Base-by-base conservation (phyloP, 148 eudicot genomes). In the Limonium bicolor region DNA sequence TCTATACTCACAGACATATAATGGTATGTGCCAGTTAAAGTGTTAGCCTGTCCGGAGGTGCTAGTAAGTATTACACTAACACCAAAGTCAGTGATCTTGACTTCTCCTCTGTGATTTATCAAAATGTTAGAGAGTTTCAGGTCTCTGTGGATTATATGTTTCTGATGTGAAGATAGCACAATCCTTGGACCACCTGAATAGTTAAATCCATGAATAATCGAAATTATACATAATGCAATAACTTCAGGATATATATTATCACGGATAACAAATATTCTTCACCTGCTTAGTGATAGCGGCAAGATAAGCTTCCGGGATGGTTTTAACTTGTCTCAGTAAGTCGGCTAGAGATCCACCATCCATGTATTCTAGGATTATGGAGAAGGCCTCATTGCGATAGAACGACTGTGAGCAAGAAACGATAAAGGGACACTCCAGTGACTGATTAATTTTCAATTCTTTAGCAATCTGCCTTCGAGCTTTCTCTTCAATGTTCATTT, bases 71-170 rank as follows among this genome's bases (percentile, higher is more conserved):
- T 71, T 41, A 88, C 85, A 56, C 99, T 90, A 53, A 90, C 99
- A 59, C 99, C 99, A 71, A 90, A 90, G 54, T 90, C 99, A 36
- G 99, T 90, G 48, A 90, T 90, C 67, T 90, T 90, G 64, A 85
- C 88, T 63, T 90, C 88, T 53, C 99, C 99, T 61, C 75, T 62
- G 63, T 90, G 99, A 68, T 90, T 90, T 66, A 90, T 69, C 36
- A 90, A 77, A 71, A 90, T 67, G 71, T 90, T 90, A 49, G 99
- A 90, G 38, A 95, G 99, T 53, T 90, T 90, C 21, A 90, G 54
- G 63, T 90, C 99, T 67, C 99, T 70, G 64, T 90, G 99, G 44
- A 90, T 81, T 38, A 90, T 76, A 62, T 85, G 95, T 53, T 81
- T 80, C 60, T 81, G 75, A 53, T 85, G 99, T 90, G 99, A 63